Conservation (phyloP, 2,329 filamentous ascomycete genomes). For the Stagonosporopsis chrysanthemi region DNA sequence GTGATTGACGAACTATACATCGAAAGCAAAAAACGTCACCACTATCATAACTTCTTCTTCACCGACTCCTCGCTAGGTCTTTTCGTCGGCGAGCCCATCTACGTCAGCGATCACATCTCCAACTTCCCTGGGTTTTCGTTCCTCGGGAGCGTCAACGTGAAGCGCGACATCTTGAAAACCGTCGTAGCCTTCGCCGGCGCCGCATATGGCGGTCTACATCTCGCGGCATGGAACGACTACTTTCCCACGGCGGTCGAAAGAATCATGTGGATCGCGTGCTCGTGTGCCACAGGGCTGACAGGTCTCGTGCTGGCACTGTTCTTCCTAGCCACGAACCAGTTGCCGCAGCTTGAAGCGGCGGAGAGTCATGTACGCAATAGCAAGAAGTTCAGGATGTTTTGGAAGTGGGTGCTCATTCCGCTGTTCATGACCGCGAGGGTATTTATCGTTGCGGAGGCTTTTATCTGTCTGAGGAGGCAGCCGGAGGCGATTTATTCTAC, state of each 20-base stretch:
- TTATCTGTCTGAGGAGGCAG: slow-evolving; percentile 33
- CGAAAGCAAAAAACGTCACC: slow-evolving; percentile 23
- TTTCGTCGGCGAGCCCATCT: slow-evolving; percentile 31
- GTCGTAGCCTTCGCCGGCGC: slow-evolving; percentile 35
- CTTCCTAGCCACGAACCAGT: slow-evolving; percentile 30
- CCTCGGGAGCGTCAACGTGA: slow-evolving; percentile 34
- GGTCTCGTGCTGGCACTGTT: slow-evolving; percentile 36
- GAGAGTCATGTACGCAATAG: slow-evolving; percentile 30
- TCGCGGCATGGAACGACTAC: slow-evolving; percentile 39
- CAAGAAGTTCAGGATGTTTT: slow-evolving; percentile 14
- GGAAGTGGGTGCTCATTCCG: slow-evolving; percentile 21
- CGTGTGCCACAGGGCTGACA: slow-evolving; percentile 33
- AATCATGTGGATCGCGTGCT: slow-evolving; percentile 36
- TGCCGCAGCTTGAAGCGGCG: slow-evolving; percentile 20
- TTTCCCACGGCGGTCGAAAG: slow-evolving; percentile 36
- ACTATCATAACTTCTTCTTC: slow-evolving; percentile 32
- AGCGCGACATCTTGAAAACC: slow-evolving; percentile 27
- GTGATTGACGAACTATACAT: slow-evolving; percentile 27
- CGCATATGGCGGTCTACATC: slow-evolving; percentile 39
- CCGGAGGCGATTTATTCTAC: slow-evolving; percentile 32
- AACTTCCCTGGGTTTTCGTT: slow-evolving; percentile 32
- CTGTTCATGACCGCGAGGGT: slow-evolving; percentile 31
- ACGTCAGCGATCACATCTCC: slow-evolving; percentile 25
- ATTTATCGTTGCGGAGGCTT: slow-evolving; percentile 39
- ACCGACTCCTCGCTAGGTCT: slow-evolving; percentile 27